phyloP scores from a whole-genome alignment of 768 basidiomycete species.

The Kondoa subrosea region DNA sequence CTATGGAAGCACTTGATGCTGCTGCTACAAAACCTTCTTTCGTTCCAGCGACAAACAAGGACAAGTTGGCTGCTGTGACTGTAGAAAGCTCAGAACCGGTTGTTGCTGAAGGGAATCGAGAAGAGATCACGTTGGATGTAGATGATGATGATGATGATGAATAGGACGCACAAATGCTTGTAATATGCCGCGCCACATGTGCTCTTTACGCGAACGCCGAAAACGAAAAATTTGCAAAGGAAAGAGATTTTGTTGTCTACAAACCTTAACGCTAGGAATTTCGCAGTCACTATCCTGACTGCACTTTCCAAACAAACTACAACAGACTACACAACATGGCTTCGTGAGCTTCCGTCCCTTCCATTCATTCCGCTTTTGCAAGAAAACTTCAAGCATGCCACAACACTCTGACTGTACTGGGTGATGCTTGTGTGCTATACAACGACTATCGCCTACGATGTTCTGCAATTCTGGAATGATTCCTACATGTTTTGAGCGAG shows the following conservation, averaged over 20 bases:
- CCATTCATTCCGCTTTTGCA: neutral
- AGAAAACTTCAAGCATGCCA: no score
- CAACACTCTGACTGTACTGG: neutral
- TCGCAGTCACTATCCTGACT: neutral
- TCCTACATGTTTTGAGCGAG: no score
- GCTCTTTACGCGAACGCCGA: no score
- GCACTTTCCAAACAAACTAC: neutral
- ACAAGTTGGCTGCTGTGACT: conserved; percentile 48
- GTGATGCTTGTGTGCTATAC: neutral
- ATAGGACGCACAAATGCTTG: neutral
- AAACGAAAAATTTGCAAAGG: neutral
- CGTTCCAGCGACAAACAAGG: conserved; percentile 29
- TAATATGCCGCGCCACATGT: neutral
- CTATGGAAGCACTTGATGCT: conserved; percentile 56
- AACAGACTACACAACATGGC: conserved; percentile 7
- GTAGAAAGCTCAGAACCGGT: conserved; percentile 30
- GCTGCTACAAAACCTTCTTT: conserved; percentile 22
- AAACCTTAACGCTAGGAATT: neutral
- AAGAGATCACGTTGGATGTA: conserved; percentile 33
- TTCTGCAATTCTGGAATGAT: no score
- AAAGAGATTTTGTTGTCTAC: neutral
- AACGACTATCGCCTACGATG: neutral
- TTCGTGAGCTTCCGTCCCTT: neutral
- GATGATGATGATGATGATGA: conserved; percentile 28
- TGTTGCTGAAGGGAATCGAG: conserved; percentile 34